A percentile compares a stretch with the other conserved stretches of the same genome.
Conservation (phyloP, 2,329 filamentous ascomycete species). For the Neofusicoccum umdonicola region DNA sequence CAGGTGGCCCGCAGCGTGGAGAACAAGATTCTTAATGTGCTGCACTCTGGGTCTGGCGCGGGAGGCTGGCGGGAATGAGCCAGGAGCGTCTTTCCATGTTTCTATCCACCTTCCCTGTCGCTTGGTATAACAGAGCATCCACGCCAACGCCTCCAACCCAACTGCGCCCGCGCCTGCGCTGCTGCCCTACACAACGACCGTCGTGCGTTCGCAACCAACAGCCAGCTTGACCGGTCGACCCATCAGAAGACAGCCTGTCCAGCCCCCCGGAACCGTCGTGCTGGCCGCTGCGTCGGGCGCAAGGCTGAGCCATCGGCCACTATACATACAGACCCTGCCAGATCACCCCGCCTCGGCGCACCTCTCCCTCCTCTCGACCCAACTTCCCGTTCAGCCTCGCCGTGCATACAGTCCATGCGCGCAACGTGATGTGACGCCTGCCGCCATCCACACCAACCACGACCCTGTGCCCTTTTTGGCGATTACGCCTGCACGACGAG, state of each 20-base stretch:
- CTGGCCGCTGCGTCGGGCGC: background rate
- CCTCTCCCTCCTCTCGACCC: constrained; percentile 3
- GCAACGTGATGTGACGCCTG: constrained; percentile 10
- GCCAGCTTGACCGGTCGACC: constrained; percentile 4
- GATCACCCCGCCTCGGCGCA: constrained; percentile 8
- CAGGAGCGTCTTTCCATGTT: background rate
- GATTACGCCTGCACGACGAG: constrained; percentile 8
- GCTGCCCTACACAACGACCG: background rate
- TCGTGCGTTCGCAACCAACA: background rate
- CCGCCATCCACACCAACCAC: constrained; percentile 8
- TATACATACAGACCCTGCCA: constrained; percentile 10
- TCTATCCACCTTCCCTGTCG: background rate
- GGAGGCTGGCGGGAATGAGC: constrained; percentile 9
- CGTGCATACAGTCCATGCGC: constrained; percentile 10
- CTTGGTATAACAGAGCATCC: background rate
- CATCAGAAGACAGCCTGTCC: constrained; percentile 1
- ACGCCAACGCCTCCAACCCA: background rate
- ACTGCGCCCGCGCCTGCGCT: constrained; percentile 5
- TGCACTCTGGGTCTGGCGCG: constrained; percentile 5
- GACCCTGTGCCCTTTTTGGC: background rate
- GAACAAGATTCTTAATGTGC: background rate
- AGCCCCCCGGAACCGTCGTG: background rate
- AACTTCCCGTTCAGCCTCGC: constrained; percentile 10
- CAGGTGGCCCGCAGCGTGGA: background rate
- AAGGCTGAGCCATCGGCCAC: constrained; percentile 9